These are phyloP conservation scores for Grosmannia penicillata DNA, from an alignment of 2,329 filamentous ascomycete genomes.

Conservation along the genomic window DNA sequence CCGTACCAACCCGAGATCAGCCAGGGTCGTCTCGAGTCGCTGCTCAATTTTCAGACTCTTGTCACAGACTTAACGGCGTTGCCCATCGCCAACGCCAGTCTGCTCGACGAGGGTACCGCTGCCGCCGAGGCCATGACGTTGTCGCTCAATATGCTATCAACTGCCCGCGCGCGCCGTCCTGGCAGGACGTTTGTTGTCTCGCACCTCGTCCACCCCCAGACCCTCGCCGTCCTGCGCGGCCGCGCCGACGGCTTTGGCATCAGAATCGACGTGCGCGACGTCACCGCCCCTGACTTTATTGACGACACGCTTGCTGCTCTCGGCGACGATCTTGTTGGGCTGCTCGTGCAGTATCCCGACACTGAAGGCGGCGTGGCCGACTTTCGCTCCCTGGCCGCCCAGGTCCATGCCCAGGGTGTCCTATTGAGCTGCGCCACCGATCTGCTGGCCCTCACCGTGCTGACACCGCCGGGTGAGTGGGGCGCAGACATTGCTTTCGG, in stretches of 20 bases:
- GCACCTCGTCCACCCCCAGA: constrained; percentile 69
- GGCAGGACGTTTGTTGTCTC: constrained; percentile 79
- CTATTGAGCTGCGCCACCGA: constrained; percentile 84
- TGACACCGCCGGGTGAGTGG: constrained; percentile 85
- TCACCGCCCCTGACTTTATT: constrained; percentile 46
- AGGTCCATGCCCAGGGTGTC: constrained; percentile 62
- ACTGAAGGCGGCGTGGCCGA: constrained; percentile 69
- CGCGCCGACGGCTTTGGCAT: constrained; percentile 88
- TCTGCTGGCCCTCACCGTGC: constrained; percentile 68
- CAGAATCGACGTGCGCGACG: constrained; percentile 56
- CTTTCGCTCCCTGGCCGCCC: constrained; percentile 58
- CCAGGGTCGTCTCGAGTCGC: constrained; percentile 79
- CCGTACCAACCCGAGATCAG: constrained; percentile 97
- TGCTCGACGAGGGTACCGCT: constrained; percentile 83
- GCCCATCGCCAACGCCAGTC: constrained; percentile 77
- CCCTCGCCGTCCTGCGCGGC: constrained; percentile 66
- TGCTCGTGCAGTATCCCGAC: constrained; percentile 90
- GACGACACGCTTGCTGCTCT: constrained; percentile 52
- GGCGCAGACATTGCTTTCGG: constrained; percentile 93
- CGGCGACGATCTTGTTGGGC: constrained; percentile 72
- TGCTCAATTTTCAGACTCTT: constrained; percentile 93
- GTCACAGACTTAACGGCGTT: constrained; percentile 77
- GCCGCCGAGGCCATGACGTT: constrained; percentile 94
- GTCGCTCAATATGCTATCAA: constrained; percentile 61
- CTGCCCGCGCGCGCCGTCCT: constrained; percentile 54